Percentiles rank a stretch among this genome's conserved stretches.
phyloP scores from a whole-genome alignment of 805 yeast species.

The Wickerhamiella kazuoi region DNA sequence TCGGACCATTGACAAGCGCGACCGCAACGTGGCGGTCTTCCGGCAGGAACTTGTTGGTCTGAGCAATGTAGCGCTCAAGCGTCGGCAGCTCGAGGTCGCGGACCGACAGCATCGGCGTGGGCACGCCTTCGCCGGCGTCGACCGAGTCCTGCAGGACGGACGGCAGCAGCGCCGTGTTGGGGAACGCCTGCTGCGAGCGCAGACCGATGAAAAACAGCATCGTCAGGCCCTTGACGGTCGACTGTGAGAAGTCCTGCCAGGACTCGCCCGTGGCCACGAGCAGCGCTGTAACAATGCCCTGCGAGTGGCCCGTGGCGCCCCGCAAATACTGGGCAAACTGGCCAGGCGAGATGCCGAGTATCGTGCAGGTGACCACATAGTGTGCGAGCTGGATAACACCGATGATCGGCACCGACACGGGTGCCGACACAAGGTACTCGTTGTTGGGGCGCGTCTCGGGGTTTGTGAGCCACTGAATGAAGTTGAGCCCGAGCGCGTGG shows the following conservation, averaged over 20 bases:
- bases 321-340: constrained; percentile 47
- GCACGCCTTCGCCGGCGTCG: constrained; percentile 88
- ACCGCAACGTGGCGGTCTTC: constrained; percentile 75
- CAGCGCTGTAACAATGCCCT: constrained; percentile 67
- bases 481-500: constrained; percentile 84
- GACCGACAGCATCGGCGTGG: constrained; percentile 93
- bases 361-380: constrained; percentile 71
- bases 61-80: constrained; percentile 60
- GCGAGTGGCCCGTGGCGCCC: constrained; percentile 30
- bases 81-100: constrained; percentile 71
- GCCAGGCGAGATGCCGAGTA: constrained; percentile 79
- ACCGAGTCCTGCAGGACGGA: constrained; percentile 79
- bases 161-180: constrained; percentile 88
- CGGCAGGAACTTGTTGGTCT: constrained; percentile 88
- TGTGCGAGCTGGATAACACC: constrained; percentile 92
- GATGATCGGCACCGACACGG: constrained; percentile 92
- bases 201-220: constrained; percentile 86
- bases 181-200: constrained; percentile 77
- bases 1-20: constrained; percentile 86
- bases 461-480: constrained; percentile 69
- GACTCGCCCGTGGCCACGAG: constrained; percentile 67
- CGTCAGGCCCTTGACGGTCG: constrained; percentile 63
- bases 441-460: constrained; percentile 78
- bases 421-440: constrained; percentile 76
- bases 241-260: constrained; percentile 66